Evolutionary conservation across 164 flowering plant genomes (phyloP), one percentile per base, ranked within the genome.

Genomic region (Vitis amurensis): DNA sequence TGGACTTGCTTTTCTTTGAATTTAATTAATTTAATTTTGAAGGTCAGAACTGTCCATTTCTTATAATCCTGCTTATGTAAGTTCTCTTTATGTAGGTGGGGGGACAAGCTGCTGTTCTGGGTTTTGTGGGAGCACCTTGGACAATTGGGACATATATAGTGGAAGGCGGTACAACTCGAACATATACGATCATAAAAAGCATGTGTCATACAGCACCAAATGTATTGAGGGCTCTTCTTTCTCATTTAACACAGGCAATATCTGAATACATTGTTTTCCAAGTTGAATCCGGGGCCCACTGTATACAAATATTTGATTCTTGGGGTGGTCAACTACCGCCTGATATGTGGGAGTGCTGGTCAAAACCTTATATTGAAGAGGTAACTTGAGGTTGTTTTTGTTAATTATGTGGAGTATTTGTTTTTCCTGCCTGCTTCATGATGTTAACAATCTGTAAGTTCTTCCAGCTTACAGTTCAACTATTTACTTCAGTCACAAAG

Each of bases 101-200:
- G 19, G 87, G 77, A 15, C 76, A 82, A 66, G 99, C 99, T 77
- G 98, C 98, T 64, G 88, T 95, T 67, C 75, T 95, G 69, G 99
- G 99, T 17, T 95, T 95, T 88, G 99, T 95, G 15, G 99, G 98
- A 49, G 98, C 99, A 69, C 98, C 98, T 30, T 92, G 98, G 99
- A 95, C 99, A 61, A 87, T 92, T 73, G 99, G 93, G 55, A 92
- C 97, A 48, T 92, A 92, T 69, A 88, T 95, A 44, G 97, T 92
- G 47, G 99, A 92, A 80, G 99, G 99, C 73, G 94, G 97, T 63
- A 91, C 94, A 56, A 91, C 97, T 68, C 89, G 91, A 49, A 95
- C 99, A 59, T 95, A 95, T 73, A 91, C 86, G 51, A 83, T 76
- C 66, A 87, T 95, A 72, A 95, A 95, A 80, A 83, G 93, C 74